Conservation (phyloP, 805 yeast genomes). For the Candida silvicultrix region DNA sequence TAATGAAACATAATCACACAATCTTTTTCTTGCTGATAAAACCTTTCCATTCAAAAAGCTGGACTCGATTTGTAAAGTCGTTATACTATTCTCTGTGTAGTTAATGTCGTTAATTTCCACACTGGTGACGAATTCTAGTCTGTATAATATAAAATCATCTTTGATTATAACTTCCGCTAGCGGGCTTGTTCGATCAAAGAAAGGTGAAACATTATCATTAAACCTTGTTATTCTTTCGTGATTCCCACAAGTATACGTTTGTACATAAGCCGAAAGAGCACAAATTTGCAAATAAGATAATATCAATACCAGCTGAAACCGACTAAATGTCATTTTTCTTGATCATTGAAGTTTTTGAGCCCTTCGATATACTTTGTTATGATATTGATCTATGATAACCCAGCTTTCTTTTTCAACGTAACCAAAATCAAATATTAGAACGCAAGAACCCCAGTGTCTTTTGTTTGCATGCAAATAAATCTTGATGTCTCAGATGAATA, state of each 20-base stretch:
- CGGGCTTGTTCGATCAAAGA: neutral
- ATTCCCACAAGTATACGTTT: neutral
- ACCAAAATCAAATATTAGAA: neutral
- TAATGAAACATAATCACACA: conserved; percentile 30
- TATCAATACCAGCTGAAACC: neutral
- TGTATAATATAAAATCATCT: conserved; percentile 2
- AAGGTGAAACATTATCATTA: neutral
- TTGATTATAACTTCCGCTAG: conserved; percentile 3
- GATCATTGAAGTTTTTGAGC: too few relatives aligned
- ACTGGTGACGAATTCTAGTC: neutral
- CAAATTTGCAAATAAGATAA: neutral
- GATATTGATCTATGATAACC: neutral
- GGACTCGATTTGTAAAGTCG: conserved; percentile 41
- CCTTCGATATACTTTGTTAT: neutral
- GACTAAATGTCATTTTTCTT: neutral
- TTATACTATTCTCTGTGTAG: conserved; percentile 36
- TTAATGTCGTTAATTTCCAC: conserved; percentile 36
- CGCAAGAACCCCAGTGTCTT: too few relatives aligned
- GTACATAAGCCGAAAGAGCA: neutral
- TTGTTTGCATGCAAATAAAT: too few relatives aligned
- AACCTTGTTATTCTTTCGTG: neutral
- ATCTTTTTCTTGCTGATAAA: conserved; percentile 31
- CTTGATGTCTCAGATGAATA: neutral
- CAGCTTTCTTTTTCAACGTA: neutral
- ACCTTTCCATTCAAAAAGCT: conserved; percentile 37